phyloP scores from a whole-genome alignment of 257 asterid genomes.

The Solanum lignicaule region DNA sequence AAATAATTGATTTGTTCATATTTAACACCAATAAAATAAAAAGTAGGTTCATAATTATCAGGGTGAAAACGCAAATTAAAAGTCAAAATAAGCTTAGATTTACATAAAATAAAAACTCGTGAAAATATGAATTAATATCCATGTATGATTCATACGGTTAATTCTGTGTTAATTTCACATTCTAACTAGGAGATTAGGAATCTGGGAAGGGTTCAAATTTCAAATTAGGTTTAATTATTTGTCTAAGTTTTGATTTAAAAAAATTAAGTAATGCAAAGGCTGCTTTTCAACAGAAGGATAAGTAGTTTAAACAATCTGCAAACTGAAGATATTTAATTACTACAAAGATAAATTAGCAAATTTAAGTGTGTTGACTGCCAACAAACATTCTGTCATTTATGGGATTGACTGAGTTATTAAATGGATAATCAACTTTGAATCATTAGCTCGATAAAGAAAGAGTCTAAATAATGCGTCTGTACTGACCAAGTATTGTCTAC shows the following conservation, averaged over 20 bases:
- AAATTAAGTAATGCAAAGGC: neutral
- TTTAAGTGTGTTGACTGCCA: neutral
- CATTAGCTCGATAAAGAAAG: neutral
- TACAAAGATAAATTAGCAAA: neutral
- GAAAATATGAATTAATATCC: neutral
- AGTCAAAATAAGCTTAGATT: too few relatives aligned
- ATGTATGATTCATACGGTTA: neutral
- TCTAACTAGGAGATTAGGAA: neutral
- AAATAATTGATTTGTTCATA: neutral
- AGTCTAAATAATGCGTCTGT: neutral
- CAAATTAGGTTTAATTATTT: neutral
- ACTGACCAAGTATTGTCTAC: neutral
- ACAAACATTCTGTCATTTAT: neutral
- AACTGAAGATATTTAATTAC: neutral
- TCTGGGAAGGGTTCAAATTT: neutral
- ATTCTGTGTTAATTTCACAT: neutral
- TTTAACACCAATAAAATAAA: neutral
- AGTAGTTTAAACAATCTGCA: neutral
- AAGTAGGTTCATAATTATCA: neutral
- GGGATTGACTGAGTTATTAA: neutral
- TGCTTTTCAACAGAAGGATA: neutral
- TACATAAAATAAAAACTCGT: too few relatives aligned
- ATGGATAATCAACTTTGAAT: neutral
- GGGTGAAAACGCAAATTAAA: neutral
- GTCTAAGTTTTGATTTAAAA: neutral